Base-by-base conservation (phyloP, 148 eudicot genomes). In the Spergularia bocconei region DNA sequence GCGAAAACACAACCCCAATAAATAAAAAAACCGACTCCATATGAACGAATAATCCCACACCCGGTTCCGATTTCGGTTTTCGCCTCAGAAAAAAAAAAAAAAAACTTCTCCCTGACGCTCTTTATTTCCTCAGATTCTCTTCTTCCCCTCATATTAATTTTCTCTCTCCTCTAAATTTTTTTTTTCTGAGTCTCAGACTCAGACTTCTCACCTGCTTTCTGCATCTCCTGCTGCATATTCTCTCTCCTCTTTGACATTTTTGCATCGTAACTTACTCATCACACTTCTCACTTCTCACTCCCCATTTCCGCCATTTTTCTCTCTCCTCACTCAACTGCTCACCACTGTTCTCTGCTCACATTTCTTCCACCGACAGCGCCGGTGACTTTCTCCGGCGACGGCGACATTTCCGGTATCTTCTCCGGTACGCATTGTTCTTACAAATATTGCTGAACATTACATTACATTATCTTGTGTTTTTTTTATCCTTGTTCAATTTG, bases 341-440 rank as follows among this genome's bases (percentile, higher is more conserved):
- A 39, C 70, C 23, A 1, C 41, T 38, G 8, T 19, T 14, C 56
- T 70, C 53, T 50, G 4, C 16, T 70, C 13, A 4, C 20, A 17
- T 20, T 72, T 21, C 38, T 50, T 50, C 55, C 69, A 72, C 79
- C 79, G 83, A 76, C 83, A 80, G 57, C 21, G 36, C 50, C 13
- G 6, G 1, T 21, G 25, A 20, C 25, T 48, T 38, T 29, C 50
- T 56, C 52, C 56, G 57, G 20, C 67, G 54, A 44, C 48, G 72
- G 36, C 58, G 48, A 7, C 65, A 12, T 74, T 62, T 23, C 70
- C 14, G 2, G 4, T 61, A 13, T 8, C 16, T 19, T 11, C 47
- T 51, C 41, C 56, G 69, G 83, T 80, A 65, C 11, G 50, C 59
- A 13, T 17, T 75, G 39, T 29, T 7, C 13, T 6, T 54, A n/a